Evolutionary conservation across 2,329 filamentous ascomycete species (phyloP).

Genomic region (Pyrenophora teres): DNA sequence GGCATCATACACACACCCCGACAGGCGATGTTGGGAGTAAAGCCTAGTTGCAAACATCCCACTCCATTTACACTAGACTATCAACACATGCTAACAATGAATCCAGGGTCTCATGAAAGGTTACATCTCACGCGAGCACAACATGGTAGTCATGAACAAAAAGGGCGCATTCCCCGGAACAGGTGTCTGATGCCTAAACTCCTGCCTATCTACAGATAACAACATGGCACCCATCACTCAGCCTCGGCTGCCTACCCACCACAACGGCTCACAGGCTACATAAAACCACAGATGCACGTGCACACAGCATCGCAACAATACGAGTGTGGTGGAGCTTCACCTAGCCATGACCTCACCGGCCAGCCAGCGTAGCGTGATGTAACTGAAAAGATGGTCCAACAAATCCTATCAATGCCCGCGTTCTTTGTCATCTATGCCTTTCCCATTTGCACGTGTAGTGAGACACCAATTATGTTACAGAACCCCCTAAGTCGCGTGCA

Average conservation of each 20-base stretch:
- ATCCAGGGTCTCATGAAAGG: constrained; percentile 90
- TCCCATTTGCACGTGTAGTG: not conserved
- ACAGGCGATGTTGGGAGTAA: too few species aligned
- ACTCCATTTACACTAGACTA: not conserved
- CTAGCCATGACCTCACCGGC: too few species aligned
- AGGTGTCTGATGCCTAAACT: constrained; percentile 58
- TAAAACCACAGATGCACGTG: too few species aligned
- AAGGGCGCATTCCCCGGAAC: constrained; percentile 93
- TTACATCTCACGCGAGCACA: constrained; percentile 90
- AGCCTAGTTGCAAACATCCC: too few species aligned
- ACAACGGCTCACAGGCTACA: constrained; percentile 10
- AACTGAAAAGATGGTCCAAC: too few species aligned
- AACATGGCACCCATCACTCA: constrained; percentile 5
- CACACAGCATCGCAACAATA: too few species aligned
- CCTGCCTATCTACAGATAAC: constrained; percentile 19
- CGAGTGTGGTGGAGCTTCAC: too few species aligned
- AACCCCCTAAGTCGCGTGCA: too few species aligned
- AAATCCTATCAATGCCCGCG: too few species aligned
- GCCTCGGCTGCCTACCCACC: not conserved
- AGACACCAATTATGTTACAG: not conserved
- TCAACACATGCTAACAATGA: constrained; percentile 21
- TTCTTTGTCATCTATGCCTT: not conserved
- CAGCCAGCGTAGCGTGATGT: too few species aligned
- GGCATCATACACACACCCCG: not conserved
- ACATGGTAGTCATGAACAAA: constrained; percentile 91